Conservation (phyloP, 495 filamentous ascomycete genomes). For the Massariosphaeria phaeospora region DNA sequence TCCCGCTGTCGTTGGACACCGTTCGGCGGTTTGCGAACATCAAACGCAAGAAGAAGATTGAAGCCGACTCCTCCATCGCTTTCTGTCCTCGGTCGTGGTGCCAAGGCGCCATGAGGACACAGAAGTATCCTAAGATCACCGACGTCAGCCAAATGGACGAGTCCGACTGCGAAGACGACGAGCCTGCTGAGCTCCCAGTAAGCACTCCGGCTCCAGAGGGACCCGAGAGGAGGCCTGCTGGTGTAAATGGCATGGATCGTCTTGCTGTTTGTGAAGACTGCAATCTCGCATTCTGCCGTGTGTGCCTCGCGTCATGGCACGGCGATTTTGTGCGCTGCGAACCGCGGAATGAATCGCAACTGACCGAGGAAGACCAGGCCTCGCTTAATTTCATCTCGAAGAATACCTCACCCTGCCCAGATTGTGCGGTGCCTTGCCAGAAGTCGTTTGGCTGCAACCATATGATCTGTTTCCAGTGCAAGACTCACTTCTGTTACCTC, state of each 20-base stretch:
- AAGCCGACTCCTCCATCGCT: conserved; percentile 85
- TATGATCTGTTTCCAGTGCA: conserved; percentile 89
- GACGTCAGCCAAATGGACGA: conserved; percentile 44
- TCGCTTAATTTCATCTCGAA: conserved; percentile 72
- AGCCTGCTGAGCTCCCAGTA: background rate
- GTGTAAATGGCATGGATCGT: conserved; percentile 43
- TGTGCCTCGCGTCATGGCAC: conserved; percentile 78
- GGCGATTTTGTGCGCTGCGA: conserved; percentile 66
- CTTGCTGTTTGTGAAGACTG: conserved; percentile 86
- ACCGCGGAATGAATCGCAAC: conserved; percentile 55
- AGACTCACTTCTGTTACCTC: conserved; percentile 92
- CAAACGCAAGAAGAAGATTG: conserved; percentile 86
- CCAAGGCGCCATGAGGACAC: conserved; percentile 79
- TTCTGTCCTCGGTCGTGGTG: conserved; percentile 95
- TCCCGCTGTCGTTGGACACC: conserved; percentile 64
- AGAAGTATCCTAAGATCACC: conserved; percentile 67
- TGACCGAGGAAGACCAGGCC: conserved; percentile 77
- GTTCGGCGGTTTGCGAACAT: conserved; percentile 83
- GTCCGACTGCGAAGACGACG: conserved; percentile 41
- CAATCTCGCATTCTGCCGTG: conserved; percentile 81
- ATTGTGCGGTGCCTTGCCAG: conserved; percentile 75
- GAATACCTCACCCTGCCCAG: conserved; percentile 86
- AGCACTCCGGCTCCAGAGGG: background rate
- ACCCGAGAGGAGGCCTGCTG: background rate
- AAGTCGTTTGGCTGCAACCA: conserved; percentile 97